Evolutionary conservation across 1,284 basidiomycete species (phyloP), one percentile per base, ranked within the genome.

Genomic region (Ganoderma meredithae): DNA sequence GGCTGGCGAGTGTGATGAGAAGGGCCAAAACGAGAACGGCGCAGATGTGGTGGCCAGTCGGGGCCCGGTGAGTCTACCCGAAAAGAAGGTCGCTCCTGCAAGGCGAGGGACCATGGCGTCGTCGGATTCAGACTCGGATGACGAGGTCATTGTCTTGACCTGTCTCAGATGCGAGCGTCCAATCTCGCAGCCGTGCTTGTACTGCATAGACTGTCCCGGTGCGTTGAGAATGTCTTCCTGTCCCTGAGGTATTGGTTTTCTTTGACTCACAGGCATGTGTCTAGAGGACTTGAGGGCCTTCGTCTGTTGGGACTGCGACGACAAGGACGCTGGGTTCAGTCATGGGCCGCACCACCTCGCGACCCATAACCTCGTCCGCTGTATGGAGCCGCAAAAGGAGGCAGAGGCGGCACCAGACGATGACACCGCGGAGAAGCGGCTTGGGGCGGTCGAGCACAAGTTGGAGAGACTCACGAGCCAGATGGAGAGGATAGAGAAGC

Each of bases 131-230:
- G 62, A 17, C 5, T 66, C 64, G 13, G 59, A 69, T 10, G 58
- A 40, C 40, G 63, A 69, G 17, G 40, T n/a, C 5, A 40, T 53
- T 1, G 27, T 33, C 15, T 60, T 67, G 39, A 66, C 65, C 4
- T 75, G 73, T 60, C 43, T 68, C 9, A 67, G 66, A 3, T 75
- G 74, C 43, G 58, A 63, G 3, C 27, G 49, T 1, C 7, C 39
- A 0, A 65, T 76, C 8, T 41, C 71, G 0, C 69, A 66, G 41
- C 75, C 76, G 8, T 77, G 74, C 61, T 77, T 75, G 74, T 77
- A 72, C 59, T 81, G 79, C 61, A 72, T 75, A 10, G 70, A 76
- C 44, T 79, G 79, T 39, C 68, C 61, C 1, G 71, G 72, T 67
- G 25, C 31, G 70, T 63, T 12, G 36, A 36, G 36, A 7, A 36